Conservation (phyloP, 768 basidiomycete species). For the Rickenella mellea region DNA sequence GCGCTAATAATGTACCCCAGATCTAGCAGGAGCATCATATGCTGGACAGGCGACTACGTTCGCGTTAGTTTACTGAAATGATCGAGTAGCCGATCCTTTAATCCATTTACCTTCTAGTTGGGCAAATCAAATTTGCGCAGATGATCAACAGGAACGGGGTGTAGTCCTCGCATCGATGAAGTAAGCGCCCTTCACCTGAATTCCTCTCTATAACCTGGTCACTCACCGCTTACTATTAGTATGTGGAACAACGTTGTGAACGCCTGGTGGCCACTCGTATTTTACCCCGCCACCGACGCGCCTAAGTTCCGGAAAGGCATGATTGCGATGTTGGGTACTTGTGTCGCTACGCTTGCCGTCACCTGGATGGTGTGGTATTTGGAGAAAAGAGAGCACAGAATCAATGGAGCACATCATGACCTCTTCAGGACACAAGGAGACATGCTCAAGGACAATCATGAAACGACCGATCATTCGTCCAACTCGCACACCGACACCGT, state of each 20-base stretch:
- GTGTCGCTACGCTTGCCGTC: conserved; percentile 42
- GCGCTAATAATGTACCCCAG: conserved; percentile 16
- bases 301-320: conserved; percentile 59
- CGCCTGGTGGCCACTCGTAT: conserved; percentile 62
- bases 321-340: conserved; percentile 56
- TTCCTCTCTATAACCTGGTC: background rate
- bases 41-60: conserved; percentile 73
- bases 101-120: conserved; percentile 31
- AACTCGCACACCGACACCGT: too few species aligned
- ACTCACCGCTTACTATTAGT: conserved; percentile 19
- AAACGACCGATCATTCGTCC: too few species aligned
- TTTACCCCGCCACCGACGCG: conserved; percentile 67
- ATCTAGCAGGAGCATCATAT: conserved; percentile 57
- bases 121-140: conserved; percentile 71
- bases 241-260: conserved; percentile 66
- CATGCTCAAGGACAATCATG: too few species aligned
- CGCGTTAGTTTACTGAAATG: conserved; percentile 31
- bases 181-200: conserved; percentile 20
- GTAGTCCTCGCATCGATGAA: conserved; percentile 74
- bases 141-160: conserved; percentile 60
- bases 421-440: too few species aligned
- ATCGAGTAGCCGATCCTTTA: background rate
- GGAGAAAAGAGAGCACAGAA: conserved; percentile 33
- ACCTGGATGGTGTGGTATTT: conserved; percentile 51
- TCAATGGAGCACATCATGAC: background rate